phyloP scores from a whole-genome alignment of 768 basidiomycete species.

The Sarcodon aspratus region DNA sequence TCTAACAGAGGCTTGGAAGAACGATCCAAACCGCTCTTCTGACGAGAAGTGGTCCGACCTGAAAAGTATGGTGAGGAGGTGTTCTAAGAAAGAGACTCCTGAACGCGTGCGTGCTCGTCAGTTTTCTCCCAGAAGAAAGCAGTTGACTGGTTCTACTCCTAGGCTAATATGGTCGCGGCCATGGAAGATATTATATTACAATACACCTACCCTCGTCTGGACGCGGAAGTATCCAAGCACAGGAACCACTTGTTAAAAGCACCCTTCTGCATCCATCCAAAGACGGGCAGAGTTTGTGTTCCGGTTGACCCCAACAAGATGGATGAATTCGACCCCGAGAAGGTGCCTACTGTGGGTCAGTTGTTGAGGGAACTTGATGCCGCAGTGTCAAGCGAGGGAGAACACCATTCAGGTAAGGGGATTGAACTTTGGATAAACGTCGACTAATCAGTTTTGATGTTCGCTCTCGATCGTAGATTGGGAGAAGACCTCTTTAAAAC shows the following conservation, averaged over 20 bases:
- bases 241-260: constrained; percentile 96
- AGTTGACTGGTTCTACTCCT: background rate
- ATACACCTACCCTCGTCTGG: constrained; percentile 93
- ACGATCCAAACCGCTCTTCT: constrained; percentile 41
- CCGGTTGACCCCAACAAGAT: constrained; percentile 73
- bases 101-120: constrained; percentile 20
- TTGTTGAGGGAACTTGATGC: constrained; percentile 72
- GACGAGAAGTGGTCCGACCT: constrained; percentile 68
- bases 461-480: constrained; percentile 38
- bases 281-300: constrained; percentile 91
- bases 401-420: background rate
- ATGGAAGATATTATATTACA: constrained; percentile 86
- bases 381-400: constrained; percentile 6
- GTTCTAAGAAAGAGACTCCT: constrained; percentile 13
- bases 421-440: background rate
- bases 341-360: constrained; percentile 79
- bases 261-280: constrained; percentile 95
- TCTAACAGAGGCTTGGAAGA: constrained; percentile 51
- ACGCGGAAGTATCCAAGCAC: constrained; percentile 95
- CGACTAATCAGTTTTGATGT: background rate
- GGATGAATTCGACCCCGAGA: constrained; percentile 73
- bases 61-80: constrained; percentile 23
- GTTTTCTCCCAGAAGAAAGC: background rate
- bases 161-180: constrained; percentile 29
- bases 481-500: constrained; percentile 78